Percentiles rank a stretch among this genome's conserved stretches.
Conservation (phyloP, 768 basidiomycete genomes). For the Gyrodon lividus region DNA sequence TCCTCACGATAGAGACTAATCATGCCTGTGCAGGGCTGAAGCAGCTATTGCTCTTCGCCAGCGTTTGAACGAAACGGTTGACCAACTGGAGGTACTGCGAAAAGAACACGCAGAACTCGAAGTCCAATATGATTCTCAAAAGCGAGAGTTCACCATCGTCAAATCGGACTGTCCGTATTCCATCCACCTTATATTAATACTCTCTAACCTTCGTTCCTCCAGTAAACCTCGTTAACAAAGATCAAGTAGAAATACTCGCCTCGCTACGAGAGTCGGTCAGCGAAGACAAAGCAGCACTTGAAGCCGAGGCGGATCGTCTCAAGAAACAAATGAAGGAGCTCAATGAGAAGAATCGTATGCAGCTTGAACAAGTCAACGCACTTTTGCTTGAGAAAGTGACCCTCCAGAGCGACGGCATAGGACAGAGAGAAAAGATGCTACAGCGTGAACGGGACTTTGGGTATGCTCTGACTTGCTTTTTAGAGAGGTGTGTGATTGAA, state of each 20-base stretch:
- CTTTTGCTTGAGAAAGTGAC: slow-evolving; percentile 91
- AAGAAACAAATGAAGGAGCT: slow-evolving; percentile 69
- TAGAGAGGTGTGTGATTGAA: not conserved
- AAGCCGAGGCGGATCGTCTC: slow-evolving; percentile 62
- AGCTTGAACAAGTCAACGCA: slow-evolving; percentile 82
- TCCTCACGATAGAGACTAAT: slow-evolving; percentile 1
- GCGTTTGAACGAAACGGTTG: slow-evolving; percentile 82
- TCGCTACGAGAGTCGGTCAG: slow-evolving; percentile 85
- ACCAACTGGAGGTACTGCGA: slow-evolving; percentile 70
- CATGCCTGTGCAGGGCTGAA: slow-evolving; percentile 56
- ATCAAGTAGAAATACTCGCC: slow-evolving; percentile 87
- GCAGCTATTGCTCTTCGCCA: slow-evolving; percentile 87
- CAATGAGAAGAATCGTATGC: slow-evolving; percentile 83
- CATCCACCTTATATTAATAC: not conserved
- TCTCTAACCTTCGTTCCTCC: slow-evolving; percentile 9
- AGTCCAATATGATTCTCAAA: slow-evolving; percentile 60
- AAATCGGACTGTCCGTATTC: slow-evolving; percentile 75
- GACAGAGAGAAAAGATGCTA: slow-evolving; percentile 82
- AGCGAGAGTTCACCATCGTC: slow-evolving; percentile 73
- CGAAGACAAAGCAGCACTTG: slow-evolving; percentile 79
- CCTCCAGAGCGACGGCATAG: slow-evolving; percentile 87
- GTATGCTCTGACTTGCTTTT: slow-evolving; percentile 38
- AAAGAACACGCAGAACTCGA: slow-evolving; percentile 70
- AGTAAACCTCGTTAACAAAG: slow-evolving; percentile 92
- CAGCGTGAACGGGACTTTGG: slow-evolving; percentile 85